Evolutionary conservation across 345 rosid species (phyloP), one percentile per base, ranked within the genome.

Genomic region (Xanthoceras sorbifolium): DNA sequence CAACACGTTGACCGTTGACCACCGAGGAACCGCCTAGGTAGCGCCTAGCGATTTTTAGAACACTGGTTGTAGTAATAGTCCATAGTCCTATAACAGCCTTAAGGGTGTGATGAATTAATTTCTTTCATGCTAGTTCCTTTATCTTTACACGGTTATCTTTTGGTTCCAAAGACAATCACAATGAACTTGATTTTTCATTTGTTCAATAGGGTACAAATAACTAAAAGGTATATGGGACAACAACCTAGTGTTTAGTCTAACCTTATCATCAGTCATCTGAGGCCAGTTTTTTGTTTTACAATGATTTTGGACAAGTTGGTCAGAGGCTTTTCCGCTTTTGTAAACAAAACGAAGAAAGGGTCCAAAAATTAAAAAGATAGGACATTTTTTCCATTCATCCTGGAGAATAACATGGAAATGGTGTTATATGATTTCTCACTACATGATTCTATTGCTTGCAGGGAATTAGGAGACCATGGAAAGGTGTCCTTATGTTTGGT

Each of bases 401-500:
- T 42, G 9, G 69, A 44, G 22, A 62, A 26, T 61, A 40, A 26
- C 34, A 42, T 61, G 18, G 62, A 61, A 46, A 2, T 64, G 50
- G 3, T n/a, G 44, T 12, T 66, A 54, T 17, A 67, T 5, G 7
- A 38, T 69, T 3, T 11, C 40, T 20, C 25, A 5, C 1, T 20
- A 15, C 69, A 46, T 72, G 60, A 1, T 67, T 8, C 15, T 63
- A 63, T 76, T 55, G 38, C 61, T 67, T 81, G 76, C 86, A 97
- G 99, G 99, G 99, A 77, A 97, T 97, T 60, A 85, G 99, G 87
- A 92, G 99, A 86, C 99, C 99, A 0, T 94, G 99, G 99, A 97
- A 97, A 86, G 99, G 99, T 69, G 98, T 94, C 52, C 97, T 94
- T 73, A 94, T 94, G 98, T 94, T 94, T 91, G 98, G 98, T 66